Conservation (phyloP, 2,329 filamentous ascomycete species). For the Salinomyces thailandicus region DNA sequence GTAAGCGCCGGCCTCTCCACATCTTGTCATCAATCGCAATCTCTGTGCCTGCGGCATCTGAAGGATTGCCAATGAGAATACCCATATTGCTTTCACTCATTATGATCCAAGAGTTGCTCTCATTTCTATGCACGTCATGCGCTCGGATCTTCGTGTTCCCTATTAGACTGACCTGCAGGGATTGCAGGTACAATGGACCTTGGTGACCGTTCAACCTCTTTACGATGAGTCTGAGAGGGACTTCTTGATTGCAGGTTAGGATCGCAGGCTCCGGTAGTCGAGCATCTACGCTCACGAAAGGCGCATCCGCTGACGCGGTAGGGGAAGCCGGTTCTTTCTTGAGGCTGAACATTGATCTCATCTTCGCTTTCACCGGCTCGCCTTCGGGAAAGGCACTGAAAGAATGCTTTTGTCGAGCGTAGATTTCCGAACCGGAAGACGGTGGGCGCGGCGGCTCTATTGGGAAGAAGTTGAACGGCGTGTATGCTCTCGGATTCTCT, state of each 20-base stretch:
- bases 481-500: conserved; percentile 63
- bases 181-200: conserved; percentile 64
- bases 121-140: conserved; percentile 60
- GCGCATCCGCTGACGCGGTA: conserved; percentile 28
- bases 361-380: conserved; percentile 35
- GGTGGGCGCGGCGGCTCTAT: conserved; percentile 75
- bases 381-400: conserved; percentile 32
- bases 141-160: conserved; percentile 71
- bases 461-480: conserved; percentile 74
- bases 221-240: conserved; percentile 70
- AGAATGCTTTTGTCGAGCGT: conserved; percentile 61
- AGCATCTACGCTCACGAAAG: conserved; percentile 66
- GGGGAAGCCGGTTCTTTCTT: conserved; percentile 15
- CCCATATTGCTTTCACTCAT: conserved; percentile 60
- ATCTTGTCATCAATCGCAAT: conserved; percentile 45
- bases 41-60: conserved; percentile 47
- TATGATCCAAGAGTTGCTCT: conserved; percentile 66
- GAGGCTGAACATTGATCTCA: conserved; percentile 50
- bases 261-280: conserved; percentile 79
- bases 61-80: conserved; percentile 52
- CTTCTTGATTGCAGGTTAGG: conserved; percentile 74
- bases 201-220: conserved; percentile 61
- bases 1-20: conserved; percentile 64
- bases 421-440: conserved; percentile 63
- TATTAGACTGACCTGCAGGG: conserved; percentile 71